These are phyloP conservation scores for Ophiocordyceps camponoti-saundersi DNA, from an alignment of 2,329 filamentous ascomycete genomes.

Conservation along the genomic window DNA sequence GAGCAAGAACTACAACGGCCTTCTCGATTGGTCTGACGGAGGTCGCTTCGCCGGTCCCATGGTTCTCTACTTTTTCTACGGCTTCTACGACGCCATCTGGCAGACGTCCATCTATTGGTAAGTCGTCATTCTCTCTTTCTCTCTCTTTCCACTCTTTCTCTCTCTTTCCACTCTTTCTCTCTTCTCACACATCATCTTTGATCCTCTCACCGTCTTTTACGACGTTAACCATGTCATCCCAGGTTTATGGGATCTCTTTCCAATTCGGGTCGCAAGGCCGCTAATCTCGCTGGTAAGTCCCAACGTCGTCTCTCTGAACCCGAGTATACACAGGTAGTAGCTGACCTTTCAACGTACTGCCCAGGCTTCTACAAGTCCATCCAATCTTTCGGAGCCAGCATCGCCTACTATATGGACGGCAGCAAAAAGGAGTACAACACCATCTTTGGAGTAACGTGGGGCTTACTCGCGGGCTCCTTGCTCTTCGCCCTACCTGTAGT, in stretches of 20 bases:
- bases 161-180: no score
- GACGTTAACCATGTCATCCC: not conserved
- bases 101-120: conserved; percentile 89
- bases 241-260: conserved; percentile 86
- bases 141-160: no score
- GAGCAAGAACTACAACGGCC: conserved; percentile 5
- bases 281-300: conserved; percentile 38
- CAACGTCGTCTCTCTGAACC: not conserved
- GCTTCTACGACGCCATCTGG: conserved; percentile 78
- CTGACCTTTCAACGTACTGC: not conserved
- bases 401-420: conserved; percentile 17
- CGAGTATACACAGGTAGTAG: not conserved
- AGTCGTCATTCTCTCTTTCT: conserved; percentile 25
- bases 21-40: conserved; percentile 46
- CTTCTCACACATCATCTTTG: no score
- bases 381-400: conserved; percentile 56
- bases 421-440: conserved; percentile 40
- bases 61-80: conserved; percentile 83
- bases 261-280: conserved; percentile 81
- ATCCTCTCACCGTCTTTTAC: not conserved
- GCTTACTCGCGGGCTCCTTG: conserved; percentile 54
- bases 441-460: conserved; percentile 61
- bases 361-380: conserved; percentile 44
- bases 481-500: conserved; percentile 67
- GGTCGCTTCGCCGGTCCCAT: conserved; percentile 49